Evolutionary conservation across 148 eudicot species (phyloP).

Genomic region (Rhododendron simsii): DNA sequence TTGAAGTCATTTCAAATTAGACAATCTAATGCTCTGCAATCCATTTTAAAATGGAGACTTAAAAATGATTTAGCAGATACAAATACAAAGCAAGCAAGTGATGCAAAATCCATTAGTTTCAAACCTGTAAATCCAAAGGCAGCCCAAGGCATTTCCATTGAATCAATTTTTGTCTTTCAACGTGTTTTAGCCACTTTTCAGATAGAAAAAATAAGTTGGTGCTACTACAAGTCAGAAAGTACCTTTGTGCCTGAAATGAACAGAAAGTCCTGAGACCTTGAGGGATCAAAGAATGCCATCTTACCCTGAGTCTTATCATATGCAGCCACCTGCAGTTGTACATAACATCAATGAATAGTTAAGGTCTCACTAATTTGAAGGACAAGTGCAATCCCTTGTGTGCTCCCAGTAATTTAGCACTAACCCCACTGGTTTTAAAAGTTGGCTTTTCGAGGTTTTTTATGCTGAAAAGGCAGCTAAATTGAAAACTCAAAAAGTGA

Average conservation of each 20-base stretch:
- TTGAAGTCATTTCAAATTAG: neutral
- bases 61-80: neutral
- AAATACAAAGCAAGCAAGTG: neutral
- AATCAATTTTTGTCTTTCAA: neutral
- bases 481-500: neutral
- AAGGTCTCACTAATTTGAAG: neutral
- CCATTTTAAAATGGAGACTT: neutral
- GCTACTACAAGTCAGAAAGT: neutral
- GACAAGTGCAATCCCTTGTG: neutral
- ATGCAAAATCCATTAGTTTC: neutral
- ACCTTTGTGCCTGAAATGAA: conserved; percentile 99
- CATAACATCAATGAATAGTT: neutral
- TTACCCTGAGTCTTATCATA: conserved; percentile 83
- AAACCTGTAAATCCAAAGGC: neutral
- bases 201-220: neutral
- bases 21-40: neutral
- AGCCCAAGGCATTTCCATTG: neutral
- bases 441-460: neutral
- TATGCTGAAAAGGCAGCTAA: neutral
- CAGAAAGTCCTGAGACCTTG: conserved; percentile 81
- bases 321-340: conserved; percentile 73
- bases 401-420: neutral
- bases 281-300: conserved; percentile 97
- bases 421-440: neutral
- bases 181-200: neutral